Evolutionary conservation across 1,139 yeast genomes (phyloP).

Genomic region (Pichia sp.): DNA sequence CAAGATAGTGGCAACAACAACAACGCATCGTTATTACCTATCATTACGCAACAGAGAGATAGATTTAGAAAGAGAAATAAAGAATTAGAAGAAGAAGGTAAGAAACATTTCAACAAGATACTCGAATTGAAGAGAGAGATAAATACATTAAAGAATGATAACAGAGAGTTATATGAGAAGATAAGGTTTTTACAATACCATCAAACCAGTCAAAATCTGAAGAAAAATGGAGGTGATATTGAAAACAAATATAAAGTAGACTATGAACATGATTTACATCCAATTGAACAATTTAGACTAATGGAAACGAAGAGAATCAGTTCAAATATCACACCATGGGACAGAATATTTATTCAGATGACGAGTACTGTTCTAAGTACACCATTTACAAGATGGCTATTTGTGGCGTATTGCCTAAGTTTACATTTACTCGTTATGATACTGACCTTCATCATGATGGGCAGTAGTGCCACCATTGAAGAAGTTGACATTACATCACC

Average conservation of each 20-base stretch:
- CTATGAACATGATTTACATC: conserved; percentile 77
- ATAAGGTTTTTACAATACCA: conserved; percentile 65
- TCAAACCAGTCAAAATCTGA: conserved; percentile 25
- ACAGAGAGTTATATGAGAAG: conserved; percentile 72
- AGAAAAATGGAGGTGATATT: conserved; percentile 35
- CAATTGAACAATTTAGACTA: conserved; percentile 75
- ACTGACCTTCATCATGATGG: conserved; percentile 53
- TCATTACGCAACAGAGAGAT: conserved; percentile 91
- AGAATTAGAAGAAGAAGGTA: conserved; percentile 77
- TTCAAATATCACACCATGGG: conserved; percentile 68
- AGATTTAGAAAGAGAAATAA: conserved; percentile 74
- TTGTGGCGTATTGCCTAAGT: conserved; percentile 66
- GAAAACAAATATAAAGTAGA: conserved; percentile 49
- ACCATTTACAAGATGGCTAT: conserved; percentile 63
- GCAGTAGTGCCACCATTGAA: conserved; percentile 9
- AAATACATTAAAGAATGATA: conserved; percentile 60
- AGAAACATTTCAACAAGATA: conserved; percentile 48
- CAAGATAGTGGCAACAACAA: neutral
- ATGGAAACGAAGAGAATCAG: conserved; percentile 72
- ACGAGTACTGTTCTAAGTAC: conserved; percentile 73
- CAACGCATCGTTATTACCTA: conserved; percentile 59
- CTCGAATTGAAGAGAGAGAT: conserved; percentile 61
- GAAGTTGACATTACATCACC: neutral
- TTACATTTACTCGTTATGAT: conserved; percentile 70
- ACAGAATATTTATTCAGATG: conserved; percentile 67